Evolutionary conservation across 2,329 filamentous ascomycete species (phyloP).

Genomic region (Dothidotthia symphoricarpi): DNA sequence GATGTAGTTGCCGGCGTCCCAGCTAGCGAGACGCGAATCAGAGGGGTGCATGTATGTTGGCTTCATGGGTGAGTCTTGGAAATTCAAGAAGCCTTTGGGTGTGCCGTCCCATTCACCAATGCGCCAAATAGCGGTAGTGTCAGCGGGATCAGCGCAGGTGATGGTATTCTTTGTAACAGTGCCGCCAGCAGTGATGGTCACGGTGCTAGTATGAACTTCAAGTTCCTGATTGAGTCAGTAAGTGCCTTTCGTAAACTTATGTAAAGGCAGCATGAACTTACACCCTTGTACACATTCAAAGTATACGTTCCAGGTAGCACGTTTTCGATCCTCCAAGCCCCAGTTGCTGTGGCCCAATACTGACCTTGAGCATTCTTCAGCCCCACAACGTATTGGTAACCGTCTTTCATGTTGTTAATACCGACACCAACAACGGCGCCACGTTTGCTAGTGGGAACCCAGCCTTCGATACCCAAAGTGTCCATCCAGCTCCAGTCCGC

Average conservation of each 20-base stretch:
- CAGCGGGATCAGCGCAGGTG: slow-evolving; percentile 48
- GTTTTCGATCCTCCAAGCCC: slow-evolving; percentile 57
- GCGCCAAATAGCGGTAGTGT: slow-evolving; percentile 54
- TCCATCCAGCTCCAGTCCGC: slow-evolving; percentile 25
- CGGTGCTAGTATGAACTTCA: slow-evolving; percentile 35
- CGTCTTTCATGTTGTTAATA: slow-evolving; percentile 42
- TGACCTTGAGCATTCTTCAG: slow-evolving; percentile 39
- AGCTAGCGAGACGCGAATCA: slow-evolving; percentile 32
- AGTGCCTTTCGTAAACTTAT: not conserved
- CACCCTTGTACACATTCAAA: slow-evolving; percentile 59
- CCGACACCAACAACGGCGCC: slow-evolving; percentile 22
- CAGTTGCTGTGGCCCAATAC: slow-evolving; percentile 40
- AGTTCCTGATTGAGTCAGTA: slow-evolving; percentile 16
- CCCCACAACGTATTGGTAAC: slow-evolving; percentile 43
- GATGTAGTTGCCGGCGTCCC: slow-evolving; percentile 21
- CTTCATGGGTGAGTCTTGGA: slow-evolving; percentile 42
- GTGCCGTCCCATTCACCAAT: slow-evolving; percentile 65
- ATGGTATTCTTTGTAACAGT: slow-evolving; percentile 52
- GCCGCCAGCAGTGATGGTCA: slow-evolving; percentile 48
- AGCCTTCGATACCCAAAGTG: slow-evolving; percentile 21
- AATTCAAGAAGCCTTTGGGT: slow-evolving; percentile 57
- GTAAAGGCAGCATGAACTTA: slow-evolving; percentile 1
- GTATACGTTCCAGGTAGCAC: slow-evolving; percentile 66
- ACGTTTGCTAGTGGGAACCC: slow-evolving; percentile 18
- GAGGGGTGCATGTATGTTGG: slow-evolving; percentile 47